Base-by-base conservation (phyloP, 116 monocot genomes). In the Dioscorea cayenensis region DNA sequence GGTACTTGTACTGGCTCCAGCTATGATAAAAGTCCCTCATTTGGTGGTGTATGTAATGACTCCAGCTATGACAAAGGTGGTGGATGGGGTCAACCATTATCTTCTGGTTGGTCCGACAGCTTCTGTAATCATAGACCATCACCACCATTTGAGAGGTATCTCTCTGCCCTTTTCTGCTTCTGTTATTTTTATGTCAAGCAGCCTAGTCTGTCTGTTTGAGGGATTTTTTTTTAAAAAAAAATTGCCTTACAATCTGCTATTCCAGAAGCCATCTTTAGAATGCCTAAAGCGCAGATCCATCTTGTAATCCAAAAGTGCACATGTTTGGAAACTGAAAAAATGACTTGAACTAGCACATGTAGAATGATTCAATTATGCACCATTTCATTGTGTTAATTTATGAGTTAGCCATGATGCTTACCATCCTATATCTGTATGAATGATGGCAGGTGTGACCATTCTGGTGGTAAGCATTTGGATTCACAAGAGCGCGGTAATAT, bases 41-140 rank as follows among this genome's bases (percentile, higher is more conserved):
- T 70, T 71, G 77, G 72, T 70, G 70, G 71, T 66, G 71, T 49
- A 36, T 65, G 72, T 18, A 55, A 51, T 73, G 78, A 84, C 55
- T 58, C 71, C 22, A 49, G 73, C 36, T 77, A 48, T 48, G 67
- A 77, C 75, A 78, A 78, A 36, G 72, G 77, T 23, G 67, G 65
- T 69, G 69, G 10, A 13, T 62, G 64, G 63, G 79, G 65, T 38
- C 21, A 35, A 63, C 64, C 49, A 20, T 14, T 43, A 66, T 68
- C 63, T 67, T 74, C 65, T 19, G 66, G 74, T 35, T 66, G 60
- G 71, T 71, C 60, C 1, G 55, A 55, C 17, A 55, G n/a, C 55
- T 55, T 55, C 14, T 55, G 17, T 55, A n/a, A n/a, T 18, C 11
- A 16, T 5, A 55, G n/a, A 19, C 20, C 21, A 19, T 67, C 67